phyloP scores from a whole-genome alignment of 805 yeast genomes.

The Saccharomyces eubayanus region DNA sequence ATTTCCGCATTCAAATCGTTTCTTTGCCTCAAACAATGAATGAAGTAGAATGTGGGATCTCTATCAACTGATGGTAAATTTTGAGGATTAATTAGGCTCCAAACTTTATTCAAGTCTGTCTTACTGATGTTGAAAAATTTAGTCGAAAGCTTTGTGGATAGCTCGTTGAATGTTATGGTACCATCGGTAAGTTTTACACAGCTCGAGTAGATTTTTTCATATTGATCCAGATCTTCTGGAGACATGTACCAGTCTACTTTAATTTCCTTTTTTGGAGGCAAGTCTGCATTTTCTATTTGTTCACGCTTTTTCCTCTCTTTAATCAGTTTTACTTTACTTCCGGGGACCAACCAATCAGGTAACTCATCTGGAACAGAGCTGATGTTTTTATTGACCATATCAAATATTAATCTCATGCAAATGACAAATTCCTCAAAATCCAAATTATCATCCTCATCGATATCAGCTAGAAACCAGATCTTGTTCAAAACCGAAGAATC shows the following conservation, averaged over 20 bases:
- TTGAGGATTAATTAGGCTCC: constrained; percentile 93
- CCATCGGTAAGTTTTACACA: constrained; percentile 65
- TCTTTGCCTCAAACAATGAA: constrained; percentile 87
- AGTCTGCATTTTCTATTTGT: constrained; percentile 31
- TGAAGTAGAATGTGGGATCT: constrained; percentile 81
- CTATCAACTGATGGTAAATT: constrained; percentile 81
- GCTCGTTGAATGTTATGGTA: constrained; percentile 63
- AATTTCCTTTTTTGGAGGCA: constrained; percentile 13
- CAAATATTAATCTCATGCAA: constrained; percentile 92
- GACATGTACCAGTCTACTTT: constrained; percentile 92
- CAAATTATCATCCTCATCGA: constrained; percentile 81
- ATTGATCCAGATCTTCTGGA: constrained; percentile 71
- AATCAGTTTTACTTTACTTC: constrained; percentile 74
- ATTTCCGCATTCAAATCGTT: constrained; percentile 70
- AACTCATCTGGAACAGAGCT: constrained; percentile 57
- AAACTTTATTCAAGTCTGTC: constrained; percentile 79
- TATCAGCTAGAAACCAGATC: constrained; percentile 89
- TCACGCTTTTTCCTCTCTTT: constrained; percentile 65
- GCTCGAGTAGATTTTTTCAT: constrained; percentile 62
- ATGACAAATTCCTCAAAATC: constrained; percentile 98
- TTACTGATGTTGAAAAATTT: constrained; percentile 68
- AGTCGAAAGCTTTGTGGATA: constrained; percentile 53
- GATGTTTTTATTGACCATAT: constrained; percentile 67
- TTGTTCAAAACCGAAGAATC: constrained; percentile 66
- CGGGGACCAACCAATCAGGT: constrained; percentile 91